These are phyloP conservation scores for Alloascoidea africana DNA, from an alignment of 805 yeast species.

Conservation along the genomic window DNA sequence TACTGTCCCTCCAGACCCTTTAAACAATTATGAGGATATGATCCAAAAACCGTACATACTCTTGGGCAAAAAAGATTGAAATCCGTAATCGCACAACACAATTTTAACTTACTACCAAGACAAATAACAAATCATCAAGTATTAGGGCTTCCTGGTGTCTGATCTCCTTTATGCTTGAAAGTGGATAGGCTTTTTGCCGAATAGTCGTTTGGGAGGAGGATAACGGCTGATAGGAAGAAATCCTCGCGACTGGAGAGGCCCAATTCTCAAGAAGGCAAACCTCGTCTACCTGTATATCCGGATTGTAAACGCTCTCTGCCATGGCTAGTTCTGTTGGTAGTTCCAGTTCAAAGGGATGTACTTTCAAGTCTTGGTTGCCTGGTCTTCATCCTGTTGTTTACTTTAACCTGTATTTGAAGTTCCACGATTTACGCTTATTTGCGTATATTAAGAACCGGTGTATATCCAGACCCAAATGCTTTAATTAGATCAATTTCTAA, in stretches of 20 bases:
- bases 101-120: slow-evolving; percentile 27
- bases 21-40: neutral
- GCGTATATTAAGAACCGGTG: too few species aligned
- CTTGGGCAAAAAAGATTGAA: neutral
- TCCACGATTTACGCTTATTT: too few species aligned
- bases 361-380: too few species aligned
- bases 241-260: neutral
- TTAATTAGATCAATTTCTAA: too few species aligned
- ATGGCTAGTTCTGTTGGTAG: too few species aligned
- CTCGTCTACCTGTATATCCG: neutral
- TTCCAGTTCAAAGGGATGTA: too few species aligned
- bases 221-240: slow-evolving; percentile 17
- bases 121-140: slow-evolving; percentile 51
- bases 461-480: too few species aligned
- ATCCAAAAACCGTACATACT: neutral
- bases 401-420: too few species aligned
- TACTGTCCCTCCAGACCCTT: slow-evolving; percentile 64
- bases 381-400: too few species aligned
- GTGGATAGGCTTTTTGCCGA: slow-evolving; percentile 26
- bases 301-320: neutral
- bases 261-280: neutral
- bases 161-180: slow-evolving; percentile 28
- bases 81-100: neutral
- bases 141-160: slow-evolving; percentile 61
- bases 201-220: slow-evolving; percentile 14